Evolutionary conservation across 2,329 filamentous ascomycete genomes (phyloP), one percentile per base, ranked within the genome.

Genomic region (Pseudogymnoascus pannorum): DNA sequence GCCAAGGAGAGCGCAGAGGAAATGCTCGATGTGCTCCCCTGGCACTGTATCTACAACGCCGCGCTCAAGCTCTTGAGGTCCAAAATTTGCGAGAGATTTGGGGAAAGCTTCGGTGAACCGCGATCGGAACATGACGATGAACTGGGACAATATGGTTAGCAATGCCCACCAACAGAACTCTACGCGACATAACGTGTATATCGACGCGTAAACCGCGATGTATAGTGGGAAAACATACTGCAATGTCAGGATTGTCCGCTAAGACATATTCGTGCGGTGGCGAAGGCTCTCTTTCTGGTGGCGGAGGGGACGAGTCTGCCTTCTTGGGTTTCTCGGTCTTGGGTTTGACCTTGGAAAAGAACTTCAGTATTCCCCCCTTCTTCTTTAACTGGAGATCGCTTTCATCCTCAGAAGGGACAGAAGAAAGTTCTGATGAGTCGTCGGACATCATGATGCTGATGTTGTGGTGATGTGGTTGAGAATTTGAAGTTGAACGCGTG

Each of bases 71-170:
- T 99, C 95, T 76, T 99, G 93, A 11, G 94, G 94, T 20, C 94
- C 94, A 68, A 96, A 91, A 72, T 96, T 90, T 66, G 90, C 82
- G 35, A 96, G 81, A 31, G 91, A 94, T 75, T 92, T 88, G 57
- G 92, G 88, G 68, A 99, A 94, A 64, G 86, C 88, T 64, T 96
- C 92, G 76, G 83, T 87, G 75, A 99, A 97, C 71, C 94, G 91
- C 75, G 89, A 89, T 74, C 93, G 87, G 77, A 97, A 99, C 91
- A 96, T 97, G 68, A 97, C 91, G 75, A 99, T 90, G 77, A 99
- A 97, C 91, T 97, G 70, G 64, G 67, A 68, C 68, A 70, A 71
- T 67, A 58, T 72, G 76, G 74, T 71, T 67, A 72, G 70, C 64
- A 61, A 62, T 7, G 48, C 20, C 64, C 5, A 65, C 66, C 61